These are phyloP conservation scores for Colletotrichum camelliae DNA, from an alignment of 2,329 filamentous ascomycete genomes.

Conservation along the genomic window DNA sequence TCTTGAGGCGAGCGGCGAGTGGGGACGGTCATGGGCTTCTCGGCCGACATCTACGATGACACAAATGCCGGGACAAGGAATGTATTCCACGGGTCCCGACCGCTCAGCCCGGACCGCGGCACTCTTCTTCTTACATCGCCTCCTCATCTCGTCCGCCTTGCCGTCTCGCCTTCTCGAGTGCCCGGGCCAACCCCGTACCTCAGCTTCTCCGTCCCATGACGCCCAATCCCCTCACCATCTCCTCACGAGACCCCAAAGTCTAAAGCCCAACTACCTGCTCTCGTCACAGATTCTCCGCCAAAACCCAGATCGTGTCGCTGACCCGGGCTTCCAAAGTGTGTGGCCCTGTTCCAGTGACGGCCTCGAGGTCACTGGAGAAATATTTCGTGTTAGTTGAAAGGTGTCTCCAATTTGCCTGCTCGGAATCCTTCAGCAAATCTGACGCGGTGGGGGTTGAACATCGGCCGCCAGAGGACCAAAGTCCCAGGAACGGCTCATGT, in stretches of 20 bases:
- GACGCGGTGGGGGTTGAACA: not conserved
- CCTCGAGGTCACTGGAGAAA: not conserved
- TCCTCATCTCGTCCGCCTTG: not conserved
- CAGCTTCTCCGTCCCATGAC: not conserved
- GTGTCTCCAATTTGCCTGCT: not conserved
- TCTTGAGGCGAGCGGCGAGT: not conserved
- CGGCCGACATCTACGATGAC: not conserved
- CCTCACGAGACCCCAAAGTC: conserved; percentile 7
- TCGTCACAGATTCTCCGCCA: not conserved
- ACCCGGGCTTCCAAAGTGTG: not conserved
- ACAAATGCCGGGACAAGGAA: not conserved
- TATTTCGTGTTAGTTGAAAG: not conserved
- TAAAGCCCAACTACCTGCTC: not conserved
- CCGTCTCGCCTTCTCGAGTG: not conserved
- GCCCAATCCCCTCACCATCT: not conserved
- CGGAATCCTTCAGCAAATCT: not conserved
- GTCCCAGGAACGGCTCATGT: not conserved
- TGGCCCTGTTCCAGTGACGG: not conserved
- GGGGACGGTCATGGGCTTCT: not conserved
- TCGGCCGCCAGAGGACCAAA: not conserved
- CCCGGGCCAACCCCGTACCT: not conserved
- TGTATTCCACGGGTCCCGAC: not conserved
- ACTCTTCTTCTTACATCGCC: not conserved
- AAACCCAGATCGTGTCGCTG: not conserved
- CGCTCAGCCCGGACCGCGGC: not conserved